phyloP scores from a whole-genome alignment of 225 moss, liverwort and hornwort genomes.

The Marchantia paleacea region DNA sequence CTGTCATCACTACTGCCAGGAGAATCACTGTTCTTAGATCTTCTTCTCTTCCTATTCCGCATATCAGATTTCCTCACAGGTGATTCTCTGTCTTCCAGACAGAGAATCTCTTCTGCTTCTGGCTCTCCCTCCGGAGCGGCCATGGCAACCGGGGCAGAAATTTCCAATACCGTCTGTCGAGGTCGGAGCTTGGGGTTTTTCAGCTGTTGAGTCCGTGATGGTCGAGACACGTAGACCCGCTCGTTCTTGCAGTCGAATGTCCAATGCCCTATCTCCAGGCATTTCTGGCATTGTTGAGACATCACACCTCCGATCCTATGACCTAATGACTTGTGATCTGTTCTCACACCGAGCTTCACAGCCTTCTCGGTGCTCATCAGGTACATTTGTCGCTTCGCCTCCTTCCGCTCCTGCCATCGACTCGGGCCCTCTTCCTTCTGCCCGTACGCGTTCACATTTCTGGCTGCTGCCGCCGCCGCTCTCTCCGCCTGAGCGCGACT shows the following conservation, averaged over 20 bases:
- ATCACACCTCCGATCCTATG: constrained; percentile 37
- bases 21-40: constrained; percentile 41
- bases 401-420: constrained; percentile 97
- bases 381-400: constrained; percentile 98
- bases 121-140: constrained; percentile 33
- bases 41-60: constrained; percentile 43
- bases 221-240: constrained; percentile 69
- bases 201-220: constrained; percentile 74
- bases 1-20: constrained; percentile 11
- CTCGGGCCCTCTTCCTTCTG: constrained; percentile 98
- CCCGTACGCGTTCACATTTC: constrained; percentile 93
- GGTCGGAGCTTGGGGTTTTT: constrained; percentile 71
- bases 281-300: constrained; percentile 77
- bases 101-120: constrained; percentile 12
- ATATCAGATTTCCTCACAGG: constrained; percentile 26
- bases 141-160: constrained; percentile 42
- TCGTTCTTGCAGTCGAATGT: constrained; percentile 91
- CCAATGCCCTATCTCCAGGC: constrained; percentile 83
- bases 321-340: constrained; percentile 50
- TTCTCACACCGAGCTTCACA: constrained; percentile 79
- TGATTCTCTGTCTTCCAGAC: neutral
- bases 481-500: constrained; percentile 82
- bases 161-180: constrained; percentile 48
- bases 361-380: constrained; percentile 98
- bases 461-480: constrained; percentile 62